Evolutionary conservation across 805 yeast species (phyloP), one percentile per base, ranked within the genome.

Genomic region (Torulaspora quercuum): DNA sequence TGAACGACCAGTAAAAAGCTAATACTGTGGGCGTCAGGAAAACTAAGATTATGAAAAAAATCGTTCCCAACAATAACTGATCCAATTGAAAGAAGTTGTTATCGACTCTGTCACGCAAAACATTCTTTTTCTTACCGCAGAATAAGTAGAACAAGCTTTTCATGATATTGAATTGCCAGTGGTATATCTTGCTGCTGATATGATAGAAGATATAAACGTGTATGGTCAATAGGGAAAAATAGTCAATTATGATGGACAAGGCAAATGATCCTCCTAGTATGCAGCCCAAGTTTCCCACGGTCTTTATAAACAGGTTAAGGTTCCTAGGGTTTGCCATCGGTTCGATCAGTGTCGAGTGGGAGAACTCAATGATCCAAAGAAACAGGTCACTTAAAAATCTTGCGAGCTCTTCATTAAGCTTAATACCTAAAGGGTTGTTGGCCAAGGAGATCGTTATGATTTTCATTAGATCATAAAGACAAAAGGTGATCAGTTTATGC

Each of bases 401-500:
- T 0, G 96, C 85, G 12, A 92, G 68, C 52, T 88, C 96, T 41
- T 78, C 80, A 58, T 92, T 92, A 35, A 92, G 72, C 54, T 92
- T 92, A 50, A 92, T 78, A 3, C 98, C 98, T 10, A 90, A 95
- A 0, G 98, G 98, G 52, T 89, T 83, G 43, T 78, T 73, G 68
- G 88, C 86, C 23, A 92, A 68, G 89, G 95, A 83, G 0, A 65
- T 47, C 3, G 89, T 76, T 24, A 79, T 56, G 2, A 54, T 42
- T 12, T 69, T 62, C 27, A 80, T 60, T n/a, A 68, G 67, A 21
- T 64, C 53, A 37, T 75, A 74, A 4, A 57, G 44, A 21, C 39
- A 48, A 23, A 41, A 41, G 8, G 34, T 41, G 6, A 59, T 39
- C 7, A 33, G 13, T 7, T 21, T 25, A 25, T 46, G 44, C 9